Conservation (phyloP, 116 monocot genomes). For the Dioscorea cayenensis region DNA sequence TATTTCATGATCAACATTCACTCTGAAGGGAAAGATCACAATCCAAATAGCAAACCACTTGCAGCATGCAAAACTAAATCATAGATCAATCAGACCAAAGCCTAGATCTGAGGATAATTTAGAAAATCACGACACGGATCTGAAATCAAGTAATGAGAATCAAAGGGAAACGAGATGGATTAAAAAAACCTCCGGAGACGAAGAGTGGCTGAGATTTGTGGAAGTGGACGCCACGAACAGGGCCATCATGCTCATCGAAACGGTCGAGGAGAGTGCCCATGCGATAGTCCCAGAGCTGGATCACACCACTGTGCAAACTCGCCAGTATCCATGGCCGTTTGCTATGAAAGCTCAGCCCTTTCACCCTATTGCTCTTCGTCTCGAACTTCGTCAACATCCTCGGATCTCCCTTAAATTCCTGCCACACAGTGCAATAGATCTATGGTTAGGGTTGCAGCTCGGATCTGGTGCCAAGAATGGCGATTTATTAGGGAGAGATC, state of each 20-base stretch:
- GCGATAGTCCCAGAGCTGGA: constrained; percentile 94
- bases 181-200: constrained; percentile 63
- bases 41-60: too few relatives aligned
- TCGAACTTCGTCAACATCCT: constrained; percentile 97
- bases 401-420: neutral
- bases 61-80: too few relatives aligned
- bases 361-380: constrained; percentile 91
- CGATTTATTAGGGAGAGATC: neutral
- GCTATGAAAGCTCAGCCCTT: constrained; percentile 88
- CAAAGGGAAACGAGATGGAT: neutral
- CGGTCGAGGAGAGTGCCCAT: constrained; percentile 94
- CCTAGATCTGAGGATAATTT: neutral
- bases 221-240: constrained; percentile 90
- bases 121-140: neutral
- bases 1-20: too few relatives aligned
- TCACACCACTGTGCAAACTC: constrained; percentile 84
- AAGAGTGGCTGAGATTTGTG: constrained; percentile 86
- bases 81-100: neutral
- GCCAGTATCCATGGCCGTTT: constrained; percentile 95
- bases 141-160: neutral
- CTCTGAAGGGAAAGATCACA: too few relatives aligned
- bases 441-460: neutral
- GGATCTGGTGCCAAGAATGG: neutral
- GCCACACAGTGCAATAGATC: neutral
- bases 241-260: constrained; percentile 94